A percentile compares a stretch with the other conserved stretches of the same genome.
These are phyloP conservation scores for Stachybotrys elegans DNA, from an alignment of 2,329 filamentous ascomycete species.

Conservation along the genomic window DNA sequence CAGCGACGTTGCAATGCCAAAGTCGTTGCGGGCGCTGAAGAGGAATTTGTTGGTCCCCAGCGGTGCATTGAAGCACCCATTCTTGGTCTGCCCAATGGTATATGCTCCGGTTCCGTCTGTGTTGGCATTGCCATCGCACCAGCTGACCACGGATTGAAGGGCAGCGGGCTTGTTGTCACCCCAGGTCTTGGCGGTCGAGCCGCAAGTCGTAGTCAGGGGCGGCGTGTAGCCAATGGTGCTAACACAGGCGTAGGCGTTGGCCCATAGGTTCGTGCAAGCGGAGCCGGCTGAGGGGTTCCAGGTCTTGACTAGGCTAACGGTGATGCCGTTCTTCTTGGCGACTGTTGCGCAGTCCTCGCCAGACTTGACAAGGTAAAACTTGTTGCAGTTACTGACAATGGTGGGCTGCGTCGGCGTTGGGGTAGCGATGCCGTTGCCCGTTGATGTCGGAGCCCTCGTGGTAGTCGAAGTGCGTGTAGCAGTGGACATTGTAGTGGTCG, in stretches of 20 bases:
- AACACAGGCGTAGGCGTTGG: slow-evolving; percentile 4
- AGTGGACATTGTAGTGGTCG: slow-evolving; percentile 8
- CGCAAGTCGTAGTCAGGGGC: slow-evolving; percentile 1
- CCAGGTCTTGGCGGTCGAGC: background rate
- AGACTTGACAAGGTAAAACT: slow-evolving; percentile 6
- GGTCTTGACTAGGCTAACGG: background rate
- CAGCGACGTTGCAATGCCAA: background rate
- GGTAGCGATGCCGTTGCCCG: slow-evolving; percentile 4
- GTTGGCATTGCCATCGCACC: slow-evolving; percentile 9
- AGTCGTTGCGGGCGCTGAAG: slow-evolving; percentile 4
- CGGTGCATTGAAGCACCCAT: slow-evolving; percentile 7
- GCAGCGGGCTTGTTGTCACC: slow-evolving; percentile 8
- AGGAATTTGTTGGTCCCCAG: slow-evolving; percentile 6
- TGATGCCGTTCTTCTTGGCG: slow-evolving; percentile 6
- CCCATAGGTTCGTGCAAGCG: slow-evolving; percentile 1
- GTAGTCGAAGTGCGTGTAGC: slow-evolving; percentile 5
- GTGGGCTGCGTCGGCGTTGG: slow-evolving; percentile 8
- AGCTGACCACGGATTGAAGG: background rate
- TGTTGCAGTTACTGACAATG: slow-evolving; percentile 11
- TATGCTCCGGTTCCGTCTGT: background rate
- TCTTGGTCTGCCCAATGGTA: background rate
- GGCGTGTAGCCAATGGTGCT: slow-evolving; percentile 4
- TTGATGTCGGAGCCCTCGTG: background rate
- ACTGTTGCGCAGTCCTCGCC: slow-evolving; percentile 1
- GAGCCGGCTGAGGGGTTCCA: slow-evolving; percentile 8